A percentile compares a stretch with the other conserved stretches of the same genome.
phyloP scores from a whole-genome alignment of 2,329 filamentous ascomycete species.

The Orbilia quercus region DNA sequence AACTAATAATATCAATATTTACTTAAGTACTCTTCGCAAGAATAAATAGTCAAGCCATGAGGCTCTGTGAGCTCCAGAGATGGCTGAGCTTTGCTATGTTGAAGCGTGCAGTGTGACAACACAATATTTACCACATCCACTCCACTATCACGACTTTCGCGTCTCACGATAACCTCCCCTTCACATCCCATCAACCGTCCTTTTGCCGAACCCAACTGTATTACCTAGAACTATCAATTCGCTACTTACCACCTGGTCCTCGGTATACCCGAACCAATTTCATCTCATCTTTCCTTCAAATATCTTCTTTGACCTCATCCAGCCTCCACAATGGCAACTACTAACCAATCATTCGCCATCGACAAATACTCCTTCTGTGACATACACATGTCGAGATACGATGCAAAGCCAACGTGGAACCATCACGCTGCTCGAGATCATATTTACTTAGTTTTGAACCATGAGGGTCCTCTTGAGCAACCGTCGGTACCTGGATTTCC shows the following conservation, averaged over 20 bases:
- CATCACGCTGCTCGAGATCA: constrained; percentile 50
- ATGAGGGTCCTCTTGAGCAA: constrained; percentile 49
- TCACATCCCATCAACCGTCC: constrained; percentile 1
- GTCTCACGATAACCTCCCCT: not conserved
- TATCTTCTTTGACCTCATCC: too few relatives aligned
- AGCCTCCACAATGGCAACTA: constrained; percentile 27
- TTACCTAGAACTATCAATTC: constrained; percentile 3
- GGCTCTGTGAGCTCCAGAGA: too few relatives aligned
- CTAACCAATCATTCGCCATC: constrained; percentile 38
- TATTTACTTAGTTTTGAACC: constrained; percentile 34
- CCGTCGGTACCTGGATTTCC: constrained; percentile 36
- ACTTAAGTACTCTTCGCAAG: not conserved
- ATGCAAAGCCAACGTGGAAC: constrained; percentile 43
- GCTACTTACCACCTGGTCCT: not conserved
- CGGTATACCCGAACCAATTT: too few relatives aligned
- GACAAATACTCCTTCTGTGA: constrained; percentile 53
- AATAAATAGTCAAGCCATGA: not conserved
- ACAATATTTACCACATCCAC: not conserved
- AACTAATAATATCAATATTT: too few relatives aligned
- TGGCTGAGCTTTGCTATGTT: not conserved
- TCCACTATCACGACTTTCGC: not conserved
- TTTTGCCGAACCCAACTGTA: not conserved
- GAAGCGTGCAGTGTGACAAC: constrained; percentile 15
- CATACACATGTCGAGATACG: constrained; percentile 33
- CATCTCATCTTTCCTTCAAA: too few relatives aligned